phyloP scores from a whole-genome alignment of 305 asterid species.

The Fraxinus latifolia region DNA sequence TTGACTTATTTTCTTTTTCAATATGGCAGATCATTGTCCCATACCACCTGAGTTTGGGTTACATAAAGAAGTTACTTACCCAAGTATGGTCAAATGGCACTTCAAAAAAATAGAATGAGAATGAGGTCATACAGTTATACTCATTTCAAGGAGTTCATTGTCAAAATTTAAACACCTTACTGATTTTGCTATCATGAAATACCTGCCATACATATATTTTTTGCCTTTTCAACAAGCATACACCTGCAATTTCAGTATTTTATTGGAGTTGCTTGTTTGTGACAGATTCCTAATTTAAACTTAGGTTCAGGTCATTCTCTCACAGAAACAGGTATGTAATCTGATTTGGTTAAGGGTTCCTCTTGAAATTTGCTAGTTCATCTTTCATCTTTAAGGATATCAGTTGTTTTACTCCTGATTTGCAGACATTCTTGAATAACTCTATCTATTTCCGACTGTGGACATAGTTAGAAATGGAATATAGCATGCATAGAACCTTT shows the following conservation, averaged over 20 bases:
- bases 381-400: not conserved
- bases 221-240: not conserved
- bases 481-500: not conserved
- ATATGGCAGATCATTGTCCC: not conserved
- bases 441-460: not conserved
- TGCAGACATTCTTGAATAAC: not conserved
- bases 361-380: not conserved
- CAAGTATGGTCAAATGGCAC: not conserved
- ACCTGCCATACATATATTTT: not conserved
- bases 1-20: not conserved
- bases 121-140: not conserved
- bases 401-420: not conserved
- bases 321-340: not conserved
- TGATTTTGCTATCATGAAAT: not conserved
- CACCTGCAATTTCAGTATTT: not conserved
- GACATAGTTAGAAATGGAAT: not conserved
- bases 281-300: not conserved
- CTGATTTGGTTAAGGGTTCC: not conserved
- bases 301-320: not conserved
- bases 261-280: not conserved
- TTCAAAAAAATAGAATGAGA: not conserved
- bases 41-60: not conserved
- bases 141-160: not conserved
- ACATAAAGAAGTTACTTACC: not conserved
- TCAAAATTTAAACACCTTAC: not conserved